Base-by-base conservation (phyloP, 352 stramenopile species). In the Halophytophthora polymorphica region DNA sequence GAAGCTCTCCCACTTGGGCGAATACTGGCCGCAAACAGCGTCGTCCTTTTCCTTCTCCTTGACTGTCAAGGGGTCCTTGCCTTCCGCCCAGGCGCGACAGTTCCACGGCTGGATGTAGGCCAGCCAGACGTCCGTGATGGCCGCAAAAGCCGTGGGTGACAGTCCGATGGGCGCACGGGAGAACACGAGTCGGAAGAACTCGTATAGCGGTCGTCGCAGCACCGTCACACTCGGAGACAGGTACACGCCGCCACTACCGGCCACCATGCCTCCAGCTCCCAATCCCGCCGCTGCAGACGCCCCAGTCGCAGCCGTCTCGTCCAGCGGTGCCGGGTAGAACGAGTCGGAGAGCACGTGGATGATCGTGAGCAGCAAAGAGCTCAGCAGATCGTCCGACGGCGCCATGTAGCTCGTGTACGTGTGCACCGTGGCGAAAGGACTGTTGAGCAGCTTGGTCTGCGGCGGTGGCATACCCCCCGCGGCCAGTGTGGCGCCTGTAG, bases 101-200 rank as follows among this genome's bases (percentile, higher is more conserved):
- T 79, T 66, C 85, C 85, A 95, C 15, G 85, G 85, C 59, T 91
- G 81, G 23, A 95, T 77, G 62, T 90, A 95, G 21, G 85, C 83
- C 33, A 95, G 75, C 77, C 83, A 93, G 47, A 95, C 85, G 46
- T 95, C 83, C 18, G 77, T 75, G 49, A 95, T 88, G 6, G 83
- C 79, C 40, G 85, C 60, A 42, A 93, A 95, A 3, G 81, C 78
- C n/a, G 77, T 90, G 0, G 85, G 69, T 17, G 83, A 90, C 2
- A 92, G 61, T 6, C 73, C 79, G 48, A 92, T 91, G 0, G 85
- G 77, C 18, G 79, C 79, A 22, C 85, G 75, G 1, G 83, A 90
- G 62, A 95, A 95, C 28, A 91, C 80, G 13, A 95, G 65, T 0
- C 82, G 77, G 43, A 93, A 74, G 62, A 95, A 91, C 31, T 90